Conservation (phyloP, 2,329 filamentous ascomycete species). For the Phoma sp. region DNA sequence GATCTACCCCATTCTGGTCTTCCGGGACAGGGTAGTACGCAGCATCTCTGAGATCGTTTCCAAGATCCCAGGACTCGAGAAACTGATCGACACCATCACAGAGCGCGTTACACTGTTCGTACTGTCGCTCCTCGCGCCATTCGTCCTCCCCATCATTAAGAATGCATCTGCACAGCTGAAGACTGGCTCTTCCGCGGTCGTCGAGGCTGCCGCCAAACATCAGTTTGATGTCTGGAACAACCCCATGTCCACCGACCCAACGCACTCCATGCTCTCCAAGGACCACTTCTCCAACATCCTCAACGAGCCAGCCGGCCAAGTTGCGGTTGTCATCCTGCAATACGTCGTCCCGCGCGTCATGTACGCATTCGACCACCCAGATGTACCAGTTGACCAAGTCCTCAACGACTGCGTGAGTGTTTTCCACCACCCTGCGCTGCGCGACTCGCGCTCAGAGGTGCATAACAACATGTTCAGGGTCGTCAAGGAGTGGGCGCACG, state of each 20-base stretch:
- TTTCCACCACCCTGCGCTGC: constrained; percentile 89
- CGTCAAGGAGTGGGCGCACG: constrained; percentile 80
- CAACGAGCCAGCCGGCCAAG: constrained; percentile 58
- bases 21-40: constrained; percentile 92
- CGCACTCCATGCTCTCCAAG: constrained; percentile 60
- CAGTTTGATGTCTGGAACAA: constrained; percentile 61
- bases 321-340: constrained; percentile 70
- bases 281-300: constrained; percentile 61
- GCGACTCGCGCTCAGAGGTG: constrained; percentile 77
- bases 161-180: constrained; percentile 85
- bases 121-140: constrained; percentile 87
- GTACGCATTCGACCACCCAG: constrained; percentile 90
- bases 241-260: constrained; percentile 57
- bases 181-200: constrained; percentile 77
- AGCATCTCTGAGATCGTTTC: constrained; percentile 84
- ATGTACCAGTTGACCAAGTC: constrained; percentile 82
- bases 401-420: constrained; percentile 79
- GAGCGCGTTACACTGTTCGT: constrained; percentile 93
- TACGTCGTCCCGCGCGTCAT: constrained; percentile 88
- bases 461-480: constrained; percentile 89
- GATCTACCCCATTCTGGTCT: constrained; percentile 94
- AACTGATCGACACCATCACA: constrained; percentile 90
- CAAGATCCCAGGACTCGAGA: constrained; percentile 89
- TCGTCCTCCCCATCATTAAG: constrained; percentile 89
- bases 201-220: constrained; percentile 60